Conservation (phyloP, 371 early-diverging fungal genomes). For the Paraphysoderma sedebokerense region DNA sequence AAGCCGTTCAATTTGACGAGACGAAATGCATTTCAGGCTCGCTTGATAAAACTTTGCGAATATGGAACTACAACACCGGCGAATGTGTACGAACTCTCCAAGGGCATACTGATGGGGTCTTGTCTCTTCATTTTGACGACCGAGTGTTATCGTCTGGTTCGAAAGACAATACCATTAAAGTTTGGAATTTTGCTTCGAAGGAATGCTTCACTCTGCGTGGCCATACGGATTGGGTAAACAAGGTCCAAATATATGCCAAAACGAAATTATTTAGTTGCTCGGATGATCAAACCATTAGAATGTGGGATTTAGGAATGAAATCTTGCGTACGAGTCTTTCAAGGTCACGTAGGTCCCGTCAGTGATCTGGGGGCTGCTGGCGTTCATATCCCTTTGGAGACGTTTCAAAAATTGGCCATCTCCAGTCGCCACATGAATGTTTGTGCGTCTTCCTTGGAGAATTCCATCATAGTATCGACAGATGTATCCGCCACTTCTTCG, state of each 20-base stretch:
- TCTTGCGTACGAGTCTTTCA: conserved; percentile 43
- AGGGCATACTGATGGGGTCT: conserved; percentile 63
- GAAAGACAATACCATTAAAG: conserved; percentile 68
- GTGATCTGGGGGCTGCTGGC: conserved; percentile 22
- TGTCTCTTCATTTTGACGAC: conserved; percentile 66
- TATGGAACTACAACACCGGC: conserved; percentile 92
- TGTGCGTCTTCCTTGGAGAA: conserved; percentile 1
- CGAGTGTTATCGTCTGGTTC: conserved; percentile 65
- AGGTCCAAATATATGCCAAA: conserved; percentile 54
- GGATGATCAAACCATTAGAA: conserved; percentile 58
- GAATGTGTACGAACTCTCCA: conserved; percentile 65
- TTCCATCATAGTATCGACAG: conserved; percentile 17
- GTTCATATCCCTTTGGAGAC: conserved; percentile 3
- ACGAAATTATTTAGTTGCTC: conserved; percentile 54
- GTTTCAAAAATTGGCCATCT: conserved; percentile 5
- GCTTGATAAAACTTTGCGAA: conserved; percentile 81
- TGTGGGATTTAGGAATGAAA: conserved; percentile 65
- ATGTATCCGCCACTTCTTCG: conserved; percentile 17
- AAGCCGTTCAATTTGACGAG: conserved; percentile 72
- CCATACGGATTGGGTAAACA: conserved; percentile 73
- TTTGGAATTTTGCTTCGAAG: conserved; percentile 77
- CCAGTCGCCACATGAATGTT: conserved; percentile 4
- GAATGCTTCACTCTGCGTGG: conserved; percentile 60
- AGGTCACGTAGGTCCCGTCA: conserved; percentile 71
- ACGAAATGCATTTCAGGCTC: conserved; percentile 70